Base-by-base conservation (phyloP, 805 yeast species). In the Candida insectorum region DNA sequence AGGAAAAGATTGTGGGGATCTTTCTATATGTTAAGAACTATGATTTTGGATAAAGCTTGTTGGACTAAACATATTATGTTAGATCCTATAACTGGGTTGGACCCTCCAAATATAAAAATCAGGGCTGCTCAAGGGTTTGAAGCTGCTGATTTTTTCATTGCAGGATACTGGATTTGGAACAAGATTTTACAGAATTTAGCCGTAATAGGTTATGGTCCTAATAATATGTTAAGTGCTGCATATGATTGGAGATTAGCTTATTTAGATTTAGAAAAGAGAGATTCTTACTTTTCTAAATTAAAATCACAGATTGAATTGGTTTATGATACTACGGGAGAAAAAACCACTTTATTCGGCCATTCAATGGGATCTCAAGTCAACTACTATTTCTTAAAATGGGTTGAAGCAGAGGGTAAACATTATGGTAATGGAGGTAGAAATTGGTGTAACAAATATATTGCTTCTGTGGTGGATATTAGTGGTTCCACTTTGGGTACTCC, bases 161-260 rank as follows among this genome's bases (percentile, higher is more conserved):
- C 97, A 3, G 98, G 98, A 0, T 93, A 93, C 58, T 93, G 98
- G 98, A 86, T 93, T 49, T 93, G 98, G 98, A 87, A 86, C 55
- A 93, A 93, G 55, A 77, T 93, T 33, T 68, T 93, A n/a, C 96
- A 91, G 58, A 93, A 93, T 51, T 65, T 93, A 44, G 95, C 96
- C 3, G 97, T 86, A 1, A 76, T 93, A 40, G 96, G 97, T 0
- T 93, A 93, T 59, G 95, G 86, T 30, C 91, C 96, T 2, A 82
- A 86, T 47, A 85, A 75, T 49, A 88, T 93, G 97, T 53, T 73
- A 19, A 81, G 89, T 34, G 98, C 97, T 1, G 73, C 96, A 1
- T 93, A 93, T 57, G 98, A 93, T 57, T 93, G 98, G 98, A 75
- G 98, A 52, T 71, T 93, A 45, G 82, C 95, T 0, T 93, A 86